phyloP scores from a whole-genome alignment of 805 yeast species.

The Metschnikowia reukaufii region DNA sequence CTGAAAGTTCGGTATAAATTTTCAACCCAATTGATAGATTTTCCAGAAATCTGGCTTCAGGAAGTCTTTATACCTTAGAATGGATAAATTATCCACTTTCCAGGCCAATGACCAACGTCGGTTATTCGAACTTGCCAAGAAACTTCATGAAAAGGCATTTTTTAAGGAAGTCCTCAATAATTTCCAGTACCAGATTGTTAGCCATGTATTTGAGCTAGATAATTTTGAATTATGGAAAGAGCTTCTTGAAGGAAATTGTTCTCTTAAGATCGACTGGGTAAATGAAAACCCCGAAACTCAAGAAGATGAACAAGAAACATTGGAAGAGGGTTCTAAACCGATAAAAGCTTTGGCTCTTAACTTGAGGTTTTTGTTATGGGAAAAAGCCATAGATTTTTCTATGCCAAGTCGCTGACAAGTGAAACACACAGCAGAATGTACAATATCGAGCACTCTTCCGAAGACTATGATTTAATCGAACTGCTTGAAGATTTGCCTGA shows the following conservation, averaged over 20 bases:
- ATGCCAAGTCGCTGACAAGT: slow-evolving; percentile 19
- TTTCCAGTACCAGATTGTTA: slow-evolving; percentile 55
- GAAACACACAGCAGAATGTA: slow-evolving; percentile 11
- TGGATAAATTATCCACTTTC: slow-evolving; percentile 42
- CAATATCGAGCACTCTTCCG: slow-evolving; percentile 32
- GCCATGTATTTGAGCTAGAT: slow-evolving; percentile 41
- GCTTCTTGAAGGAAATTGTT: slow-evolving; percentile 44
- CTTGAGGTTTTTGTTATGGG: slow-evolving; percentile 69
- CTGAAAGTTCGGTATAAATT: too few species aligned
- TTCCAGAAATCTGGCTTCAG: too few species aligned
- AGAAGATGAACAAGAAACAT: slow-evolving; percentile 25
- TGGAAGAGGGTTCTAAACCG: slow-evolving; percentile 44
- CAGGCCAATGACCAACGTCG: slow-evolving; percentile 32
- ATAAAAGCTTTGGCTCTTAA: slow-evolving; percentile 52
- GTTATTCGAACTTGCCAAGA: slow-evolving; percentile 37
- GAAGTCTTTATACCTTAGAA: too few species aligned
- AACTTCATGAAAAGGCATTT: slow-evolving; percentile 29
- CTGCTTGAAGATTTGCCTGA: slow-evolving; percentile 23
- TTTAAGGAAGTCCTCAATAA: slow-evolving; percentile 44
- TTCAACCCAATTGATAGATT: too few species aligned
- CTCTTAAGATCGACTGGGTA: slow-evolving; percentile 23
- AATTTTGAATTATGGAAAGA: slow-evolving; percentile 44
- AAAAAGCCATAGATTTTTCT: slow-evolving; percentile 60
- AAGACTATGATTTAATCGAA: slow-evolving; percentile 38
- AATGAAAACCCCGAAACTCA: slow-evolving; percentile 9